Evolutionary conservation across 257 asterid species (phyloP).

Genomic region (Salvia rosmarinus): DNA sequence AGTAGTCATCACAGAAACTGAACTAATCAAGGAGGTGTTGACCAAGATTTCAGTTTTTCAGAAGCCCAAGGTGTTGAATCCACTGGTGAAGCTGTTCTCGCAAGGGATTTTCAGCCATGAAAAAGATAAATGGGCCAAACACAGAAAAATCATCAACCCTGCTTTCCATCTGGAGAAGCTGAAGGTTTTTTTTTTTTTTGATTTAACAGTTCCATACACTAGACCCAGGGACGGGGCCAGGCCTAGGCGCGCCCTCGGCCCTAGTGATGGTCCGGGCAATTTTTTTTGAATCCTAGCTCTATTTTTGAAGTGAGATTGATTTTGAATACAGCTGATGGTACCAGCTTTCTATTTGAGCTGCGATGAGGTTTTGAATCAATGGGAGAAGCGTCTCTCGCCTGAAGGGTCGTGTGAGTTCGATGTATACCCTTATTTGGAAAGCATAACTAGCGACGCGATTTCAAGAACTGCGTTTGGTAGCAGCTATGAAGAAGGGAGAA

Average conservation of each 20-base stretch:
- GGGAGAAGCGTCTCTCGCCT: constrained; percentile 40
- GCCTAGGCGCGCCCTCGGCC: too few relatives aligned
- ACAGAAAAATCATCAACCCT: constrained; percentile 60
- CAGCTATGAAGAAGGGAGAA: constrained; percentile 52
- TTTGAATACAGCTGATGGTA: constrained; percentile 41
- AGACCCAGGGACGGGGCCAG: too few relatives aligned
- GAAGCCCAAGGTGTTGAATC: constrained; percentile 43
- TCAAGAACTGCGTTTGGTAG: constrained; percentile 65
- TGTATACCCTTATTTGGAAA: constrained; percentile 52
- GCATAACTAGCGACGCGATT: constrained; percentile 46
- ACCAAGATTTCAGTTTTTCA: not conserved
- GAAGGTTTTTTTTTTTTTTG: constrained; percentile 34
- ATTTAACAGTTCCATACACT: too few relatives aligned
- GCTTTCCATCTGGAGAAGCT: constrained; percentile 62
- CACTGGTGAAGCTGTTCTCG: constrained; percentile 40
- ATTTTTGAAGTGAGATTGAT: too few relatives aligned
- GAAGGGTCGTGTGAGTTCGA: constrained; percentile 49
- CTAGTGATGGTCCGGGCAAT: too few relatives aligned
- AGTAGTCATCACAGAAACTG: not conserved
- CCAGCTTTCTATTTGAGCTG: constrained; percentile 51
- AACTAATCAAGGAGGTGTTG: not conserved
- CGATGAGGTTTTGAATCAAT: constrained; percentile 40
- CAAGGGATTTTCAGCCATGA: constrained; percentile 46
- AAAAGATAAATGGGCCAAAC: constrained; percentile 63
- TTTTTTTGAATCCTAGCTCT: too few relatives aligned